Percentiles rank a stretch among this genome's conserved stretches.
Evolutionary conservation across 306 rosid species (phyloP).

Genomic region (Lathyrus sativus): DNA sequence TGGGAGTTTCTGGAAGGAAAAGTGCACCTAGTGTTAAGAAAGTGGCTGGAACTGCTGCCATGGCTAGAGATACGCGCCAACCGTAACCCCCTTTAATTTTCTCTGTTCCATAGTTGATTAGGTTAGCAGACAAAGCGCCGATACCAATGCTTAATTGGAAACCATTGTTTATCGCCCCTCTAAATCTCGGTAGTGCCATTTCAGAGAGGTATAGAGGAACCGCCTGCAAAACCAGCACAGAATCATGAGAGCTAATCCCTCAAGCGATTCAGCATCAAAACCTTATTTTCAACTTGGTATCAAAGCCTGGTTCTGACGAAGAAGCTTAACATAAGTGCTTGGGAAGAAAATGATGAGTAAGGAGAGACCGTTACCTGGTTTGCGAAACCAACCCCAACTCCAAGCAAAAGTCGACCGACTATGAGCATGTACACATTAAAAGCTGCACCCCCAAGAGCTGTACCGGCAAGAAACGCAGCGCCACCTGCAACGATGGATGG

Average conservation of each 20-base stretch:
- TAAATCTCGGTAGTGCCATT: constrained; percentile 69
- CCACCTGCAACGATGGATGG: constrained; percentile 68
- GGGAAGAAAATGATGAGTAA: background rate
- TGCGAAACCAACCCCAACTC: constrained; percentile 81
- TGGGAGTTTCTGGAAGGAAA: constrained; percentile 88
- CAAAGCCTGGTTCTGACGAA: no score
- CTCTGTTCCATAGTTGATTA: constrained; percentile 70
- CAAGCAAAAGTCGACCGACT: constrained; percentile 68
- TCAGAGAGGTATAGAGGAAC: constrained; percentile 81
- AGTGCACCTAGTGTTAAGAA: constrained; percentile 66
- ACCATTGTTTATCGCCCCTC: constrained; percentile 82
- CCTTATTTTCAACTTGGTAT: no score
- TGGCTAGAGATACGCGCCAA: constrained; percentile 73
- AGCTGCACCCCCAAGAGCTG: constrained; percentile 71
- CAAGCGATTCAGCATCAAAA: no score
- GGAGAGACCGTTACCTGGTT: constrained; percentile 59
- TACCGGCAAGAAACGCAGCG: constrained; percentile 60
- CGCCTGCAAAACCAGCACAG: constrained; percentile 47
- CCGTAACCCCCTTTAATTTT: constrained; percentile 68
- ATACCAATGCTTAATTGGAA: constrained; percentile 76
- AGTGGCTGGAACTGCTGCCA: constrained; percentile 74
- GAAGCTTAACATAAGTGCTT: background rate
- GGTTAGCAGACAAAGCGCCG: constrained; percentile 60
- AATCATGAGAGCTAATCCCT: no score
- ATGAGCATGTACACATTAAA: constrained; percentile 68